Base-by-base conservation (phyloP, 345 rosid genomes). In the Rhizophora apiculata region DNA sequence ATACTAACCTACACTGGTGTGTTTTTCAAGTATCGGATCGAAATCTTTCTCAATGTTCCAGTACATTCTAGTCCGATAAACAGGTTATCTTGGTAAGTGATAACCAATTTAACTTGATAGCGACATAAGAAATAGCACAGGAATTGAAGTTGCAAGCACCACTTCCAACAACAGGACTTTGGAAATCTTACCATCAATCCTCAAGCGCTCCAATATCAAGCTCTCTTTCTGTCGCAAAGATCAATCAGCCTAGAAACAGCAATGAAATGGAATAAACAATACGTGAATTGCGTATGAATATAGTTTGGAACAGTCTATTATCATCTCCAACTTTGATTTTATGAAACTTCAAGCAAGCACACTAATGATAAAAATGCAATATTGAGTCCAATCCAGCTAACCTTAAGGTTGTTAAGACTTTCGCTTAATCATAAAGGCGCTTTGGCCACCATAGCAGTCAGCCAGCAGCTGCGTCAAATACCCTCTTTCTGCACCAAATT, bases 401-500 rank as follows among this genome's bases (percentile, higher is more conserved):
- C 98, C 93, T 94, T 94, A 64, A 91, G 89, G 78, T 94, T 94
- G 83, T n/a, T 91, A 94, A 2, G 98, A 76, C 74, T 91, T 94
- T 60, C 95, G 31, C 31, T 2, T 5, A 30, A 30, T 30, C 31
- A 91, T 79, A 72, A 82, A 84, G 52, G 88, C 97, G 72, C 75
- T 88, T 57, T 79, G 74, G 37, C 90, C 83, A 13, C 90, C 95
- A 60, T 88, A 94, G 77, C 96, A 88, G 78, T 91, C 97, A 0
- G 93, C 95, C 46, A 89, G 85, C 90, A 91, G 85, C 81, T 94
- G 98, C 10, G 95, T 91, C 77, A 94, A 83, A 76, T 91, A 94
- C 27, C 96, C 98, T 80, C 98, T 89, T 59, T 97, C 98, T 2
- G 98, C 98, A 34, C 98, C 98, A 87, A 94, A 91, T 76, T 91